A percentile compares a stretch with the other conserved stretches of the same genome.
phyloP scores from a whole-genome alignment of 2,329 filamentous ascomycete genomes.

The Aureobasidium sp. region DNA sequence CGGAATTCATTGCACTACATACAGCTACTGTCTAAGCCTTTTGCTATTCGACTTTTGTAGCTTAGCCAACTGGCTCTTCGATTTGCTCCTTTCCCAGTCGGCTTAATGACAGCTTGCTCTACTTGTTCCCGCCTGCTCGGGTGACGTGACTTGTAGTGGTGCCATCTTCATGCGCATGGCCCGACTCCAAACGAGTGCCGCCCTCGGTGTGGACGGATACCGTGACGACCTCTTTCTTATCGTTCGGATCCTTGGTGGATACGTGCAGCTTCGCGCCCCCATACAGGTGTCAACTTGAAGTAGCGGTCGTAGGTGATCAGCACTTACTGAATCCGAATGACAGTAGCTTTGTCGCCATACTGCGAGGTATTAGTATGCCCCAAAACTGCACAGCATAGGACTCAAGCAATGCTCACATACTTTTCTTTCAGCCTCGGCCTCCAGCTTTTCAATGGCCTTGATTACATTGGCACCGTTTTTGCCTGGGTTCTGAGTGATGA shows the following conservation, averaged over 20 bases:
- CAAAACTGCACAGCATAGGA: not conserved
- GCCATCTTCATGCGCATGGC: conserved; percentile 10
- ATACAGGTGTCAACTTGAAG: not conserved
- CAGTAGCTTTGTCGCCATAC: not conserved
- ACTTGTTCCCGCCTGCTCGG: not conserved
- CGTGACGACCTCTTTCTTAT: conserved; percentile 14
- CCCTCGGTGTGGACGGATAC: conserved; percentile 11
- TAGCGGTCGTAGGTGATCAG: not conserved
- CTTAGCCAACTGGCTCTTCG: not conserved
- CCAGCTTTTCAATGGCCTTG: not conserved
- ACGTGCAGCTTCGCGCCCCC: conserved; percentile 13
- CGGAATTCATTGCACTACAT: not conserved
- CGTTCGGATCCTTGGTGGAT: conserved; percentile 15
- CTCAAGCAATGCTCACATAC: not conserved
- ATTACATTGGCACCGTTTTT: not conserved
- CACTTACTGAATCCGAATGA: not conserved
- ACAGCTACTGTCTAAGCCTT: not conserved
- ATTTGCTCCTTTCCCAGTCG: not conserved
- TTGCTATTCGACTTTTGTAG: not conserved
- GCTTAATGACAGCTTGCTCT: not conserved
- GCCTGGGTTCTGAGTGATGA: conserved; percentile 12
- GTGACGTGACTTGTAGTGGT: conserved; percentile 4
- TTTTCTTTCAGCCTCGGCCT: conserved; percentile 1
- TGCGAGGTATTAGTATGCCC: not conserved
- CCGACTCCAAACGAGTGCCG: conserved; percentile 11